These are phyloP conservation scores for Mycosphaerella sp. DNA, from an alignment of 2,329 filamentous ascomycete species.

Conservation along the genomic window DNA sequence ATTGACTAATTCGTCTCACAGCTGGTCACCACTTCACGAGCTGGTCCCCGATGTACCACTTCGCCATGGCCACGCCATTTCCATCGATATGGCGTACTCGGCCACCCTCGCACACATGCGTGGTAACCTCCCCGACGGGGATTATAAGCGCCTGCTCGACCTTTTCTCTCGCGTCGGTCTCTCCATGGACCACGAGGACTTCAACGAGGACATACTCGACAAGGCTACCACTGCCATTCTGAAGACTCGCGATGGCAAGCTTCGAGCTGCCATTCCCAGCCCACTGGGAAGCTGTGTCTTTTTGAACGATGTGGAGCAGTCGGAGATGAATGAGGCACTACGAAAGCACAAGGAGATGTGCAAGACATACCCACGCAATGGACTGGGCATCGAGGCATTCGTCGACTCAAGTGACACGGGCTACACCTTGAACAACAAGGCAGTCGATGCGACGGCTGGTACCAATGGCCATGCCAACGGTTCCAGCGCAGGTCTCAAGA, in stretches of 20 bases:
- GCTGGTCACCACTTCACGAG: slow-evolving; percentile 66
- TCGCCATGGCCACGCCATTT: slow-evolving; percentile 67
- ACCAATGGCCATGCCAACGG: slow-evolving; percentile 18
- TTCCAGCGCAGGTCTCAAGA: slow-evolving; percentile 21
- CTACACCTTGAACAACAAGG: slow-evolving; percentile 44
- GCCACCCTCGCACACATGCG: slow-evolving; percentile 60
- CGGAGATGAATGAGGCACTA: slow-evolving; percentile 58
- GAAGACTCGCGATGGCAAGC: slow-evolving; percentile 62
- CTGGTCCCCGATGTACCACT: slow-evolving; percentile 61
- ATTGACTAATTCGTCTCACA: slow-evolving; percentile 24
- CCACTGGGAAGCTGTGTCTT: slow-evolving; percentile 62
- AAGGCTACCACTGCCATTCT: slow-evolving; percentile 62
- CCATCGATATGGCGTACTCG: slow-evolving; percentile 69
- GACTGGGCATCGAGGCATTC: slow-evolving; percentile 61
- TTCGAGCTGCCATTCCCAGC: slow-evolving; percentile 62
- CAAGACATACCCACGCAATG: slow-evolving; percentile 56
- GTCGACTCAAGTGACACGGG: slow-evolving; percentile 65
- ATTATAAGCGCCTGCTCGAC: slow-evolving; percentile 57
- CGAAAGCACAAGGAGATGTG: slow-evolving; percentile 58
- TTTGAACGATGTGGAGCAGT: slow-evolving; percentile 57
- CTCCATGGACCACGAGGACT: slow-evolving; percentile 64
- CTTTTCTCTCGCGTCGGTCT: slow-evolving; percentile 65
- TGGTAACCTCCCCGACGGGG: slow-evolving; percentile 53
- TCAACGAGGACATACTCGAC: slow-evolving; percentile 59
- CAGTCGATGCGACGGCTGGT: slow-evolving; percentile 31